Conservation (phyloP, 2,329 filamentous ascomycete species). For the Aspergillus tanneri region DNA sequence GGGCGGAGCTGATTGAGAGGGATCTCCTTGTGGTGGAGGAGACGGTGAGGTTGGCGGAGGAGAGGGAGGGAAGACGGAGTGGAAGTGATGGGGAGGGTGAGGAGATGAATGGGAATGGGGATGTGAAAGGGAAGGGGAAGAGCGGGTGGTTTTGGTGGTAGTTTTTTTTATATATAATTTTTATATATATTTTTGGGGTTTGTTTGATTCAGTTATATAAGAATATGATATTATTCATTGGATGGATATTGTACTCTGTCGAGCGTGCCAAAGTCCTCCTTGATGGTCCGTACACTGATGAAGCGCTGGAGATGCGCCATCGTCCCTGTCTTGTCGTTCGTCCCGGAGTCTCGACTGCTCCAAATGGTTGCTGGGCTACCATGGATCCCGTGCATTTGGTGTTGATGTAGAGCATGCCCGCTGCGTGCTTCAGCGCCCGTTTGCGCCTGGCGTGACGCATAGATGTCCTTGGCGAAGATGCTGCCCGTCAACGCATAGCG, state of each 20-base stretch:
- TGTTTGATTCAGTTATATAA: background rate
- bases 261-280: conserved; percentile 50
- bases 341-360: conserved; percentile 54
- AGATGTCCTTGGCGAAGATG: conserved; percentile 43
- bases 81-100: conserved; percentile 3
- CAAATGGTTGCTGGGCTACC: conserved; percentile 58
- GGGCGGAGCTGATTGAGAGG: conserved; percentile 61
- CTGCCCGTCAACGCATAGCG: conserved; percentile 44
- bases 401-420: conserved; percentile 60
- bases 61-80: conserved; percentile 9
- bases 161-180: background rate
- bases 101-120: conserved; percentile 5
- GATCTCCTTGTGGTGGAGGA: conserved; percentile 48
- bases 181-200: background rate
- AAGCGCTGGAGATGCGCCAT: conserved; percentile 52
- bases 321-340: conserved; percentile 59
- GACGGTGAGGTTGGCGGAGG: conserved; percentile 40
- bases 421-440: conserved; percentile 53
- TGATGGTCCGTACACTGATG: conserved; percentile 53
- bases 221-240: conserved; percentile 12
- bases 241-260: conserved; percentile 26
- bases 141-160: conserved; percentile 15
- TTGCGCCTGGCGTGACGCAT: conserved; percentile 52
- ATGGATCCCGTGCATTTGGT: conserved; percentile 59
- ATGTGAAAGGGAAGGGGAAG: conserved; percentile 2